Percentiles rank a stretch among this genome's conserved stretches.
phyloP scores from a whole-genome alignment of 371 early-diverging fungal species.

The Catenaria anguillulae region DNA sequence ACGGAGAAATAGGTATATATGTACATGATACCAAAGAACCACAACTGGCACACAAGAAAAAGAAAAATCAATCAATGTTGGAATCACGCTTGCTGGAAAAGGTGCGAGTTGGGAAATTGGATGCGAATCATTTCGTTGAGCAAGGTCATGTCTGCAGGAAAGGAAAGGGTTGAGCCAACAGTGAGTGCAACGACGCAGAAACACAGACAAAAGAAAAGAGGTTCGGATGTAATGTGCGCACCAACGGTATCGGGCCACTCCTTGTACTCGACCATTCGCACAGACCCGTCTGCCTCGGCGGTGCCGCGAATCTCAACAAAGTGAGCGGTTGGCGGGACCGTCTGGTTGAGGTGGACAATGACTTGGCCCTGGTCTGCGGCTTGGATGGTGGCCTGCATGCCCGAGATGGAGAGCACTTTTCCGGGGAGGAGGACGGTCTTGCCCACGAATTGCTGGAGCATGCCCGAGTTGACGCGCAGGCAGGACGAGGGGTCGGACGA shows the following conservation, averaged over 20 bases:
- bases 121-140: neutral
- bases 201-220: neutral
- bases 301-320: neutral
- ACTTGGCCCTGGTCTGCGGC: neutral
- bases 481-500: too few species aligned
- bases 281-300: slow-evolving; percentile 4
- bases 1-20: too few species aligned
- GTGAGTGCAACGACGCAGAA: neutral
- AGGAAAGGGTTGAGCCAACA: neutral
- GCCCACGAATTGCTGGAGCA: neutral
- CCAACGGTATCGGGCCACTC: neutral
- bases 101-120: neutral
- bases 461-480: neutral
- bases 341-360: slow-evolving; percentile 3
- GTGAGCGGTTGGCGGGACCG: neutral
- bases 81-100: too few species aligned
- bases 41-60: too few species aligned
- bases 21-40: too few species aligned
- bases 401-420: neutral
- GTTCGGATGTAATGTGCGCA: too few species aligned
- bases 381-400: neutral
- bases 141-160: neutral
- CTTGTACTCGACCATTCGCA: neutral
- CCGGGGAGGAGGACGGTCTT: slow-evolving; percentile 5
- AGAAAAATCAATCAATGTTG: too few species aligned